These are phyloP conservation scores for Auricularia heimuer DNA, from an alignment of 768 basidiomycete species.

Conservation along the genomic window DNA sequence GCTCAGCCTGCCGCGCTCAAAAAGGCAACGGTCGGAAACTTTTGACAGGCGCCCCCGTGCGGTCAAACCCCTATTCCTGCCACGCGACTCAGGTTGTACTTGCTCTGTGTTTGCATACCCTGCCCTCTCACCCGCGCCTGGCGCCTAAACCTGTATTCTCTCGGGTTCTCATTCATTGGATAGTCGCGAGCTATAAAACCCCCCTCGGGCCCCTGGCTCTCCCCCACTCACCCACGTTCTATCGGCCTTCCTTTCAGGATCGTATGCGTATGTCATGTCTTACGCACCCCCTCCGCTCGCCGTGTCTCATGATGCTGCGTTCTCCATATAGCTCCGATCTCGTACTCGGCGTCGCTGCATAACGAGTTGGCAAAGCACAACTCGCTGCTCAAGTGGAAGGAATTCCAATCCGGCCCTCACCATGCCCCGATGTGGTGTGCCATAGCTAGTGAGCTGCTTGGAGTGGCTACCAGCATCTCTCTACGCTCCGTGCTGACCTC, in stretches of 20 bases:
- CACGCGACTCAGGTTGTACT: too few relatives aligned
- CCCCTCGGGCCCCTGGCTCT: not conserved
- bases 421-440: not conserved
- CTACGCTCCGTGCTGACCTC: not conserved
- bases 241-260: not conserved
- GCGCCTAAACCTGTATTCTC: not conserved
- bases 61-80: too few relatives aligned
- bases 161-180: not conserved
- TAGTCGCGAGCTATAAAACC: not conserved
- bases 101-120: not conserved
- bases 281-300: not conserved
- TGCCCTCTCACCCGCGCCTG: not conserved
- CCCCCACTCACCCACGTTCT: not conserved
- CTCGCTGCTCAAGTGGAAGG: not conserved
- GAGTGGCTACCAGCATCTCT: not conserved
- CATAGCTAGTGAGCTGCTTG: not conserved
- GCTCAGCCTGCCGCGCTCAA: too few relatives aligned
- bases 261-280: not conserved
- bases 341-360: not conserved
- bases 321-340: not conserved
- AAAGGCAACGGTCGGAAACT: too few relatives aligned
- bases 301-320: not conserved
- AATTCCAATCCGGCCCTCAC: not conserved
- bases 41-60: too few relatives aligned
- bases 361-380: not conserved